Conservation (phyloP, 108 stramenopile genomes). For the Skeletonema costatum region DNA sequence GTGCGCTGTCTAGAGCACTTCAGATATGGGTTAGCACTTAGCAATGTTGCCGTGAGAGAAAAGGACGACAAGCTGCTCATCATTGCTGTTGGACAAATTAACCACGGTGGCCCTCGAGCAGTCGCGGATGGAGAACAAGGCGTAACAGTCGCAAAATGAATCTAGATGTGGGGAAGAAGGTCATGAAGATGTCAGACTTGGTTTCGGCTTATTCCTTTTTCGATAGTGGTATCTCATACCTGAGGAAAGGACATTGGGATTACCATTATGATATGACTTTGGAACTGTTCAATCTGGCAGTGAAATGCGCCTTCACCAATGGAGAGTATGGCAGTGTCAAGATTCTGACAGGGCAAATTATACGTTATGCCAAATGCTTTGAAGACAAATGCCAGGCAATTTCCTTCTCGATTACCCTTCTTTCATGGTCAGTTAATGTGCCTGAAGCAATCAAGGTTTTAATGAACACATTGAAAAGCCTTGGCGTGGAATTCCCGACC, state of each 20-base stretch:
- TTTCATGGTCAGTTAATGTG: not conserved
- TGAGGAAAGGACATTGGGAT: conserved; percentile 26
- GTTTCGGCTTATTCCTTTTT: conserved; percentile 10
- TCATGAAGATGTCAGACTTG: conserved; percentile 15
- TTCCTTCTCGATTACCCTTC: not conserved
- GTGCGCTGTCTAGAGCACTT: conserved; percentile 6
- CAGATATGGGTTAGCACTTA: conserved; percentile 5
- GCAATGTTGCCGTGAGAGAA: not conserved
- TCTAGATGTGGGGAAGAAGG: conserved; percentile 24
- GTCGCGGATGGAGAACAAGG: conserved; percentile 1
- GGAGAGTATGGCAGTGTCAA: conserved; percentile 1
- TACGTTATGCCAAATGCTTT: conserved; percentile 13
- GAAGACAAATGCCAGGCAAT: conserved; percentile 14
- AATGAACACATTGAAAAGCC: not conserved
- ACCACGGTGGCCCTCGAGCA: conserved; percentile 2
- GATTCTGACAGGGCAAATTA: conserved; percentile 6
- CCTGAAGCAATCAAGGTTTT: conserved; percentile 14
- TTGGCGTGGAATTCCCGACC: conserved; percentile 12
- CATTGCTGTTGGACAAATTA: conserved; percentile 18
- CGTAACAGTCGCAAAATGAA: conserved; percentile 3
- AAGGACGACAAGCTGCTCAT: conserved; percentile 13
- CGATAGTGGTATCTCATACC: conserved; percentile 12
- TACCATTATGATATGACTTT: conserved; percentile 33
- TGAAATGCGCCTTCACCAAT: conserved; percentile 7
- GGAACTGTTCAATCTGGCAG: conserved; percentile 19